phyloP scores from a whole-genome alignment of 768 basidiomycete genomes.

The Strobilomyces confusus region DNA sequence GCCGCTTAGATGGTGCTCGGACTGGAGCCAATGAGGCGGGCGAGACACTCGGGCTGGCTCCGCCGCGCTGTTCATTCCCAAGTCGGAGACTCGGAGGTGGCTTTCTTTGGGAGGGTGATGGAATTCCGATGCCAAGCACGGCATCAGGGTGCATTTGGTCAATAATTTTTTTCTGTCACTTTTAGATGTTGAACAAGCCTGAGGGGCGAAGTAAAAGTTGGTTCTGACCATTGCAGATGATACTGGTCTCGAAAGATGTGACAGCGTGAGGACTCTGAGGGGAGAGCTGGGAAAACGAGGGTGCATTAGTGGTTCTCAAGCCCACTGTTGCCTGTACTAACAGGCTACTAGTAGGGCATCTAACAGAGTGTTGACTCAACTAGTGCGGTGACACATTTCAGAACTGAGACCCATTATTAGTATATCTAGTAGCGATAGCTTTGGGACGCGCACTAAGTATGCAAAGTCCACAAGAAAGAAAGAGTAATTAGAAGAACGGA shows the following conservation, averaged over 20 bases:
- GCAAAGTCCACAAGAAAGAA: not conserved
- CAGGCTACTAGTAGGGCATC: no score
- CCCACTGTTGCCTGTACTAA: no score
- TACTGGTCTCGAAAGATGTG: not conserved
- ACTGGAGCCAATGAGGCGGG: no score
- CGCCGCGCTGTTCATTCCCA: not conserved
- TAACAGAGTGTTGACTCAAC: no score
- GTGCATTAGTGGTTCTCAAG: no score
- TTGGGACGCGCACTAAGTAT: conserved; percentile 5
- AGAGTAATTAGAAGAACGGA: conserved; percentile 22
- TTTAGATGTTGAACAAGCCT: not conserved
- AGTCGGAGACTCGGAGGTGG: not conserved
- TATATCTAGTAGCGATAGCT: conserved; percentile 18
- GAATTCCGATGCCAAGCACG: not conserved
- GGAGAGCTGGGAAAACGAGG: not conserved
- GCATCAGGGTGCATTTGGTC: not conserved
- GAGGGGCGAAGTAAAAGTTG: not conserved
- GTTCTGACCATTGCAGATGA: not conserved
- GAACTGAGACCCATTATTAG: no score
- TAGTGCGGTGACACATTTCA: no score
- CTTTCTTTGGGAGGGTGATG: not conserved
- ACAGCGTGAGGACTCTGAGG: not conserved
- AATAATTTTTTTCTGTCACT: not conserved
- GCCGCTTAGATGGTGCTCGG: no score
- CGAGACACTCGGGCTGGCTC: not conserved